Evolutionary conservation across 257 asterid genomes (phyloP), one percentile per base, ranked within the genome.

Genomic region (Nicotiana attenuata): DNA sequence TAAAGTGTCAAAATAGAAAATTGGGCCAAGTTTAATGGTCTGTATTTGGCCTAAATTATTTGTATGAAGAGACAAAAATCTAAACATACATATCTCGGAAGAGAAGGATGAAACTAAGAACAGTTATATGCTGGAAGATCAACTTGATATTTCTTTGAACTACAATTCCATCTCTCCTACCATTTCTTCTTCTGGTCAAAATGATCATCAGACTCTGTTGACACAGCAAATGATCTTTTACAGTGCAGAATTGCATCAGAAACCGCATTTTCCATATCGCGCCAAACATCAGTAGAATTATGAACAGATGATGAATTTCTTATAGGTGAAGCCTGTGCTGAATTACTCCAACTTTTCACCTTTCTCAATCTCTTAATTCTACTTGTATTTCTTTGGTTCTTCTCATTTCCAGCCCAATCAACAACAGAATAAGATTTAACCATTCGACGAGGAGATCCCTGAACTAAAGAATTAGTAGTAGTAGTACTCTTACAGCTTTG

Each of bases 241-340:
- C 96, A 91, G 83, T 91, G 90, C 50, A 89, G 85, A 79, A 91
- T 90, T 47, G 96, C 96, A 80, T 91, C 93, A 85, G 88, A 83
- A 69, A 91, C 87, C 5, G 93, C 87, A 84, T 83, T 87, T 85
- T 91, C 93, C 59, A 77, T 87, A 75, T 89, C 93, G 69, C 86
- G 83, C 80, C 88, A 81, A 86, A 76, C 65, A 78, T 78, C 85
- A 26, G 63, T 52, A 7, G 86, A 56, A 26, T 38, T 38, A 38
- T 33, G 76, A 24, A 22, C 38, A 73, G 5, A 1, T 19, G 89
- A 66, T 0, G 91, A 88, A 71, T 83, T 90, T 55, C 82, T 16
- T 8, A 82, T 68, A 3, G 89, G 89, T 5, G 92, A 87, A 26
- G 84, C 81, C 41, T 38, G 88, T 35, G 92, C 84, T 14, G 92